A percentile compares a stretch with the other conserved stretches of the same genome.
phyloP scores from a whole-genome alignment of 2,329 filamentous ascomycete genomes.

The Balansia obtecta region DNA sequence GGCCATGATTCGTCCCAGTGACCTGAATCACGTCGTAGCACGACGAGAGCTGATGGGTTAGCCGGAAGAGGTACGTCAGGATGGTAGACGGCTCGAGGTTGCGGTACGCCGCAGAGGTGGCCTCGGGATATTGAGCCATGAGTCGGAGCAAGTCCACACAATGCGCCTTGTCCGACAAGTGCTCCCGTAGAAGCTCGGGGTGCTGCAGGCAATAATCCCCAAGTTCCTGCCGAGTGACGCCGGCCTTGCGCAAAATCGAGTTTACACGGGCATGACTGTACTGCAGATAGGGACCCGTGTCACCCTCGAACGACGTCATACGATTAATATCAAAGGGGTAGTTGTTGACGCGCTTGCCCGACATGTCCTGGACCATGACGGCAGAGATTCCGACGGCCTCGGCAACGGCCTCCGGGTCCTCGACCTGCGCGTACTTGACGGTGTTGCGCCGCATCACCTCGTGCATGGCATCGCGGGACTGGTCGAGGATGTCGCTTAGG shows the following conservation, averaged over 20 bases:
- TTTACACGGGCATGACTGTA: constrained; percentile 54
- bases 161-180: constrained; percentile 20
- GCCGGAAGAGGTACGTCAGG: constrained; percentile 60
- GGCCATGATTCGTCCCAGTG: constrained; percentile 48
- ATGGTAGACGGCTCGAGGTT: constrained; percentile 54
- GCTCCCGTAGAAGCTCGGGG: constrained; percentile 7
- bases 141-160: constrained; percentile 46
- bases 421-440: constrained; percentile 52
- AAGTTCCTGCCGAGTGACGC: constrained; percentile 6
- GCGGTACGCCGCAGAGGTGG: constrained; percentile 48
- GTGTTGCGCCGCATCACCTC: constrained; percentile 55
- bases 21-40: constrained; percentile 67
- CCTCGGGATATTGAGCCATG: constrained; percentile 52
- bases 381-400: constrained; percentile 55
- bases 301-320: constrained; percentile 63
- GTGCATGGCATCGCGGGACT: constrained; percentile 56
- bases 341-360: constrained; percentile 40
- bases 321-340: constrained; percentile 57
- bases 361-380: constrained; percentile 65
- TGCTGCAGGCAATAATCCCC: neutral
- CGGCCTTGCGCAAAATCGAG: constrained; percentile 22
- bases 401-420: constrained; percentile 47
- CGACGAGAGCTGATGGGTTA: constrained; percentile 60
- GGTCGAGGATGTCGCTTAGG: constrained; percentile 41
- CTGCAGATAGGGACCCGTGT: constrained; percentile 63